A percentile compares a stretch with the other conserved stretches of the same genome.
Conservation (phyloP, 2,329 filamentous ascomycete species). For the Microdochium trichocladiopsis region DNA sequence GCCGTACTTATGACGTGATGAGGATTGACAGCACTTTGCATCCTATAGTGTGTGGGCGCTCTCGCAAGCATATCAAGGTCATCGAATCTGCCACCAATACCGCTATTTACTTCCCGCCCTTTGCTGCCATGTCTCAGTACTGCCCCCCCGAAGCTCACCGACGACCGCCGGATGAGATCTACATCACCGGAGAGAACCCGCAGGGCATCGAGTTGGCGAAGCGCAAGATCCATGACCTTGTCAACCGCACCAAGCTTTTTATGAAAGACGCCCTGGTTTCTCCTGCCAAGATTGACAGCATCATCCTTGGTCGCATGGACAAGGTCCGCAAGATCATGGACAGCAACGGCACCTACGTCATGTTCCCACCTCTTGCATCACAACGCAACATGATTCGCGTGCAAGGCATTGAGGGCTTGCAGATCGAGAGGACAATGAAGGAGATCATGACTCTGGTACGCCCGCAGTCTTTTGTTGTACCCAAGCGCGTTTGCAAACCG, state of each 20-base stretch:
- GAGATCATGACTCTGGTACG: conserved; percentile 91
- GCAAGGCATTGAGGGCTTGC: conserved; percentile 86
- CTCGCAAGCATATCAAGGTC: conserved; percentile 94
- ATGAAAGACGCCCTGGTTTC: conserved; percentile 91
- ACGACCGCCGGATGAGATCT: conserved; percentile 82
- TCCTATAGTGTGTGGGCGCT: conserved; percentile 85
- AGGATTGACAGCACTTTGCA: conserved; percentile 83
- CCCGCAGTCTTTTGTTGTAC: conserved; percentile 7
- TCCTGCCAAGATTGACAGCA: conserved; percentile 88
- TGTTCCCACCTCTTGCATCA: conserved; percentile 82
- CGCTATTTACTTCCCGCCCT: conserved; percentile 96
- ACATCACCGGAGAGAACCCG: conserved; percentile 84
- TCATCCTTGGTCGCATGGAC: conserved; percentile 82
- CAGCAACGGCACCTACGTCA: conserved; percentile 88
- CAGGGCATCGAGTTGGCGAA: conserved; percentile 85
- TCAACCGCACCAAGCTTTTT: conserved; percentile 72
- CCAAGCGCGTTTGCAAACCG: not conserved
- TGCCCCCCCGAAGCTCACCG: conserved; percentile 74
- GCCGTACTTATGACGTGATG: conserved; percentile 68
- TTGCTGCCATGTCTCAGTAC: conserved; percentile 87
- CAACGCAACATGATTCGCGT: conserved; percentile 81
- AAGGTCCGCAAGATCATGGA: conserved; percentile 98
- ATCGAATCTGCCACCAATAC: conserved; percentile 95
- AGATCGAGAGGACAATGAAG: conserved; percentile 89
- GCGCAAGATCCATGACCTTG: conserved; percentile 81